phyloP scores from a whole-genome alignment of 495 filamentous ascomycete genomes.

The Thozetella sp. region DNA sequence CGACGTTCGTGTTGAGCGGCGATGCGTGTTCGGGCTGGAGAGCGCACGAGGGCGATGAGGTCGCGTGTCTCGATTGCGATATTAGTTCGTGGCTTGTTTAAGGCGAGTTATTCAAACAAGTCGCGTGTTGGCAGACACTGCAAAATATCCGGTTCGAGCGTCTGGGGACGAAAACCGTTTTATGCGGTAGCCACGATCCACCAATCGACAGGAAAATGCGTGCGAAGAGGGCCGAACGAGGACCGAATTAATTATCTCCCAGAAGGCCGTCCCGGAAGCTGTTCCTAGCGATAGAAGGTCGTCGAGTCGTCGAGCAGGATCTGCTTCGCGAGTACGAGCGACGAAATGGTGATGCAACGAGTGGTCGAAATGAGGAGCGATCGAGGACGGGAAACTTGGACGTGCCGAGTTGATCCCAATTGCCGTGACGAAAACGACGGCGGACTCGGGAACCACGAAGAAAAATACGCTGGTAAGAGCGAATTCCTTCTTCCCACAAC shows the following conservation, averaged over 20 bases:
- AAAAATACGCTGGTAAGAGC: background rate
- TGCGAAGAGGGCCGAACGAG: too few relatives aligned
- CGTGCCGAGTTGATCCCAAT: too few relatives aligned
- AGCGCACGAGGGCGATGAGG: too few relatives aligned
- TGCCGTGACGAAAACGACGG: background rate
- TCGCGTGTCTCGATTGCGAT: background rate
- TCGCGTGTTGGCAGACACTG: background rate
- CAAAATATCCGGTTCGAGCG: background rate
- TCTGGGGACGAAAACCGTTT: background rate
- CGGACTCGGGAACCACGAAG: background rate
- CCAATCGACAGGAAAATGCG: too few relatives aligned
- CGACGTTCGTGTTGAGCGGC: slow-evolving; percentile 2
- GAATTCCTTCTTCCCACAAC: background rate
- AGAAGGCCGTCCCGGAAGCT: background rate
- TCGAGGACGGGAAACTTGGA: background rate
- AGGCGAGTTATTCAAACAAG: background rate
- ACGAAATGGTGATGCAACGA: background rate
- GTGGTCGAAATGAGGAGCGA: background rate
- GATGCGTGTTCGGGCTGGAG: background rate
- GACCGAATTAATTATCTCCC: too few relatives aligned
- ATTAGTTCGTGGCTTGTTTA: background rate
- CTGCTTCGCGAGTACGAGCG: background rate
- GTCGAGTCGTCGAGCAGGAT: background rate
- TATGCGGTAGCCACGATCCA: too few relatives aligned
- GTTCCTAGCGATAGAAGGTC: too few relatives aligned